Evolutionary conservation across 164 flowering plant species (phyloP), one percentile per base, ranked within the genome.

Genomic region (Nelumbo lutea): DNA sequence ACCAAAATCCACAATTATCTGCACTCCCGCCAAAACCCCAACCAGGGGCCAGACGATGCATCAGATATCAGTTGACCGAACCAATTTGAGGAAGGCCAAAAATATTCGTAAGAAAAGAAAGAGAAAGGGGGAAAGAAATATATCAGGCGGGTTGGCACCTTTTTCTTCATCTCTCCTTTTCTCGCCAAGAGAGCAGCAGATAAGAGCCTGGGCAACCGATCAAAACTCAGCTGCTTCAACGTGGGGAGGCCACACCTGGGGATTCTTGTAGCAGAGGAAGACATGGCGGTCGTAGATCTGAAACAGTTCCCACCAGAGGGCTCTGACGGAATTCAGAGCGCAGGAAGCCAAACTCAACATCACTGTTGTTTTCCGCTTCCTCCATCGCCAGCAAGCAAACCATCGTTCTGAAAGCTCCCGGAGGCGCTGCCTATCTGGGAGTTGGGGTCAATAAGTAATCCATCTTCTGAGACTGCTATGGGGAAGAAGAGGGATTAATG

Each of bases 181-280:
- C 89, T 80, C 2, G 96, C 83, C 70, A 71, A 15, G 45, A 93
- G 73, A 40, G 97, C 89, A n/a, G 94, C 94, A 42, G 92, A 83
- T 2, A 93, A 84, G 55, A 91, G 80, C 80, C 98, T 79, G 1
- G 97, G 98, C 63, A 94, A 68, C 9, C 96, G 96, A 87, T 94
- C 98, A 66, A 66, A 90, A 91, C 80, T 91, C 97, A 2, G 97
- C 91, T 5, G 96, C 93, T 77, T 87, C 90, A 46, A 94, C 86
- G 38, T 87, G 81, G 0, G 93, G 83, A 0, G 98, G 98, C 97
- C 97, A 94, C 10, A 84, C 92, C 71, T 74, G 75, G 42, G 97
- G 98, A 64, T 87, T 84, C 81, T 91, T 94, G 77, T 93, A 93
- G 75, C 97, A 91, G 13, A 93, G 83, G 67, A 93, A 93, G 50